These are phyloP conservation scores for Pachyrhizus erosus DNA, from an alignment of 306 rosid genomes.

Conservation along the genomic window DNA sequence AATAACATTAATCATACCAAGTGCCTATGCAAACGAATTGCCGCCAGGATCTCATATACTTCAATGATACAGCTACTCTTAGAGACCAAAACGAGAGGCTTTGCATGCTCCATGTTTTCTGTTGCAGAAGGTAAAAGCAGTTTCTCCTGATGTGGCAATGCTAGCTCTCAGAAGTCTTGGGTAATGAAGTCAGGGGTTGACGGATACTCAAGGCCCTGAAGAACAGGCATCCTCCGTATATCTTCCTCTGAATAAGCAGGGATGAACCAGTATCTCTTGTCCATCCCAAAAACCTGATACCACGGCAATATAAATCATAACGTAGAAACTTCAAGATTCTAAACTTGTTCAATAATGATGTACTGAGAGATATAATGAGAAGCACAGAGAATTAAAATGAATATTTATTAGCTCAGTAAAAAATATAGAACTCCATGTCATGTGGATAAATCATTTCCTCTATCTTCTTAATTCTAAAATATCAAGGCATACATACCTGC, in stretches of 20 bases:
- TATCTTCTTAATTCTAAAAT: not conserved
- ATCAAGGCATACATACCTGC: not conserved
- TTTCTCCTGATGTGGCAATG: conserved; percentile 6
- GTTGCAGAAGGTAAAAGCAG: conserved; percentile 17
- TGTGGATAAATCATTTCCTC: not conserved
- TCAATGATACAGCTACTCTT: not conserved
- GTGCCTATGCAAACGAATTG: conserved; percentile 38
- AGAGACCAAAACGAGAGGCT: conserved; percentile 23
- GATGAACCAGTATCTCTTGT: conserved; percentile 86
- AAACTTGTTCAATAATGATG: not conserved
- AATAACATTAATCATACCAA: conserved; percentile 12
- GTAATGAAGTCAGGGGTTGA: conserved; percentile 78
- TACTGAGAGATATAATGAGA: not conserved
- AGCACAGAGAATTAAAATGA: not conserved
- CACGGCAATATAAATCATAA: conserved; percentile 17
- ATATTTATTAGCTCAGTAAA: not conserved
- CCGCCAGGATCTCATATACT: not conserved
- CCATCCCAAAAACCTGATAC: conserved; percentile 83
- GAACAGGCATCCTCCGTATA: conserved; percentile 80
- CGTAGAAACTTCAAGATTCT: conserved; percentile 42
- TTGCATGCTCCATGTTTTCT: conserved; percentile 34
- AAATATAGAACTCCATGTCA: not conserved
- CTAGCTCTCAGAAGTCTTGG: conserved; percentile 61
- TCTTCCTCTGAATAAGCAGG: conserved; percentile 96
- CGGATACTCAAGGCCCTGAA: conserved; percentile 94